These are phyloP conservation scores for Zygnema cylindricum DNA, from an alignment of 139 green algal species.

Conservation along the genomic window DNA sequence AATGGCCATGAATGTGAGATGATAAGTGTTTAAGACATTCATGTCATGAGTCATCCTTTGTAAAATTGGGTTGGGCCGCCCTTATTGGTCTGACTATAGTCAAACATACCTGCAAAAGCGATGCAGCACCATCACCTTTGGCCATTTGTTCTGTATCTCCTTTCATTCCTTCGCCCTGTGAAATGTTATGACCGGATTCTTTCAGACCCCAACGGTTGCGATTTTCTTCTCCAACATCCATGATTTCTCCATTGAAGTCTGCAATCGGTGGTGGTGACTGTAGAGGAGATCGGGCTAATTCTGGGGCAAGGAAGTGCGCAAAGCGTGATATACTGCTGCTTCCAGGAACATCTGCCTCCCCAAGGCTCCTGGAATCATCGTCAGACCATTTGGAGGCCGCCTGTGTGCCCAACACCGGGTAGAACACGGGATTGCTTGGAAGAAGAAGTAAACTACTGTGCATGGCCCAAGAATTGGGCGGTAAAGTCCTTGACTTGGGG, in stretches of 20 bases:
- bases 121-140: no score
- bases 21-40: no score
- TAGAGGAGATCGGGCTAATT: neutral
- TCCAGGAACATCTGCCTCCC: neutral
- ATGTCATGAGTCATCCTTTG: no score
- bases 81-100: no score
- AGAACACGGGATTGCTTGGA: neutral
- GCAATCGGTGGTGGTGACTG: neutral
- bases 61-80: no score
- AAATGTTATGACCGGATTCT: no score
- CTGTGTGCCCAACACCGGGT: neutral
- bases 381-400: neutral
- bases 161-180: no score
- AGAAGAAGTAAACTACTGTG: neutral
- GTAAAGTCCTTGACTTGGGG: neutral
- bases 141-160: no score
- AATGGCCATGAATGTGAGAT: no score
- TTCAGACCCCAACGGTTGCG: no score
- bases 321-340: neutral
- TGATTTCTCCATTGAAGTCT: neutral
- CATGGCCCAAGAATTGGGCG: neutral
- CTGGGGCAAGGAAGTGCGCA: neutral
- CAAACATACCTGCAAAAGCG: no score
- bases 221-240: neutral
- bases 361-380: neutral